Conservation (phyloP, 495 filamentous ascomycete genomes). For the Lepidopterella palustris region DNA sequence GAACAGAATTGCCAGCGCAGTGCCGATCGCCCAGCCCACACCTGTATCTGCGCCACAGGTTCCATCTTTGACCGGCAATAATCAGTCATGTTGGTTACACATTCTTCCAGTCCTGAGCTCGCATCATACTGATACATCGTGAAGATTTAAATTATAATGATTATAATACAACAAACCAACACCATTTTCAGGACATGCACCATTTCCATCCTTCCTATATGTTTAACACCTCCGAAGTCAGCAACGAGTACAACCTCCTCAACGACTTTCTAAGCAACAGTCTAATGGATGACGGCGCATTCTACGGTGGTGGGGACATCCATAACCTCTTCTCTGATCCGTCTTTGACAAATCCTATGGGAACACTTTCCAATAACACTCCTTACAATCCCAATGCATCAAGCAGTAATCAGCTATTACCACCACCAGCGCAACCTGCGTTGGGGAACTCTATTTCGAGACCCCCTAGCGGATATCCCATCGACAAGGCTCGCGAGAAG, state of each 20-base stretch:
- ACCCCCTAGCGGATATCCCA: constrained; percentile 51
- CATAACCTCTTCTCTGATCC: constrained; percentile 52
- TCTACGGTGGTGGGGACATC: constrained; percentile 58
- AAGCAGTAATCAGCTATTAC: constrained; percentile 20
- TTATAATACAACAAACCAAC: constrained; percentile 64
- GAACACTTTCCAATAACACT: constrained; percentile 28
- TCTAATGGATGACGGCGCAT: constrained; percentile 68
- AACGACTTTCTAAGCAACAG: constrained; percentile 92
- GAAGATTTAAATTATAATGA: constrained; percentile 60
- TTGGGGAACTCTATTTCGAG: constrained; percentile 52
- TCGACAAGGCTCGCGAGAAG: constrained; percentile 77
- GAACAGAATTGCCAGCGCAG: constrained; percentile 27
- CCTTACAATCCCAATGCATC: constrained; percentile 20
- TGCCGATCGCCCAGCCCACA: constrained; percentile 38
- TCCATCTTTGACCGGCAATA: constrained; percentile 41
- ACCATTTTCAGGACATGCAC: constrained; percentile 89
- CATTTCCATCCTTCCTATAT: constrained; percentile 89
- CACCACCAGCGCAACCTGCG: constrained; percentile 26
- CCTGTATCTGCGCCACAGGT: constrained; percentile 40
- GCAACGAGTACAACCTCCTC: constrained; percentile 90
- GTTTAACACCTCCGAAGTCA: constrained; percentile 90
- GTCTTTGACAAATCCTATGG: constrained; percentile 47
- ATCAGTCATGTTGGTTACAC: constrained; percentile 67
- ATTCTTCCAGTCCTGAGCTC: constrained; percentile 5
- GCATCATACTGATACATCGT: constrained; percentile 16